phyloP scores from a whole-genome alignment of 805 yeast genomes.

The Ogataea henricii region DNA sequence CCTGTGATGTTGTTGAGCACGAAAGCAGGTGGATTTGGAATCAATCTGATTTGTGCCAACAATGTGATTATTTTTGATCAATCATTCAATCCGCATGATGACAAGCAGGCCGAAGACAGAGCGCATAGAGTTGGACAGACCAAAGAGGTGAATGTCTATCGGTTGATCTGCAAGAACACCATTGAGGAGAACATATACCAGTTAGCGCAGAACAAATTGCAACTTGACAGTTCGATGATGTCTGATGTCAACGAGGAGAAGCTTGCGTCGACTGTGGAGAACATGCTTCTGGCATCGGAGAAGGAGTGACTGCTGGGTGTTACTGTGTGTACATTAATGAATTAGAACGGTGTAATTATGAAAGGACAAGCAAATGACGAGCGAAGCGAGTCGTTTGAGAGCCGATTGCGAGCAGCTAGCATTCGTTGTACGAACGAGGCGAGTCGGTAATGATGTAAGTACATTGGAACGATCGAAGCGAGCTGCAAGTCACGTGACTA shows the following conservation, averaged over 20 bases:
- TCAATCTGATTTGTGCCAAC: constrained; percentile 93
- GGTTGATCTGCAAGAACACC: constrained; percentile 70
- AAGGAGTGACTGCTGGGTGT: not conserved
- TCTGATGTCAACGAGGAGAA: constrained; percentile 51
- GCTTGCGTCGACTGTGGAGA: constrained; percentile 53
- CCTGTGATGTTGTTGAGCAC: constrained; percentile 90
- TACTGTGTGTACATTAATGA: constrained; percentile 16
- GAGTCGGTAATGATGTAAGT: too few species aligned
- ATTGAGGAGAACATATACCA: constrained; percentile 88
- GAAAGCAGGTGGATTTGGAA: constrained; percentile 98
- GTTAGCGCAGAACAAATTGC: constrained; percentile 87
- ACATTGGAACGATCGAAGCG: too few species aligned
- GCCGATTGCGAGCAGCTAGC: not conserved
- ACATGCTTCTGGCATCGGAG: constrained; percentile 38
- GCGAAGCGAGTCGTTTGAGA: not conserved
- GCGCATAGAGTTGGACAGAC: constrained; percentile 97
- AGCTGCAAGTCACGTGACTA: too few species aligned
- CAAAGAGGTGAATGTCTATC: constrained; percentile 68
- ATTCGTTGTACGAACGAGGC: too few species aligned
- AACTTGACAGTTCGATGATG: constrained; percentile 71
- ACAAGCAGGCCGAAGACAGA: constrained; percentile 97
- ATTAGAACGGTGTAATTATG: constrained; percentile 1
- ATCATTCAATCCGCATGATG: constrained; percentile 97
- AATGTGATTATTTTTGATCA: constrained; percentile 90
- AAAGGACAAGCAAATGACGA: not conserved